Evolutionary conservation across 2,329 filamentous ascomycete genomes (phyloP), one percentile per base, ranked within the genome.

Genomic region (Fusarium cicatricum): DNA sequence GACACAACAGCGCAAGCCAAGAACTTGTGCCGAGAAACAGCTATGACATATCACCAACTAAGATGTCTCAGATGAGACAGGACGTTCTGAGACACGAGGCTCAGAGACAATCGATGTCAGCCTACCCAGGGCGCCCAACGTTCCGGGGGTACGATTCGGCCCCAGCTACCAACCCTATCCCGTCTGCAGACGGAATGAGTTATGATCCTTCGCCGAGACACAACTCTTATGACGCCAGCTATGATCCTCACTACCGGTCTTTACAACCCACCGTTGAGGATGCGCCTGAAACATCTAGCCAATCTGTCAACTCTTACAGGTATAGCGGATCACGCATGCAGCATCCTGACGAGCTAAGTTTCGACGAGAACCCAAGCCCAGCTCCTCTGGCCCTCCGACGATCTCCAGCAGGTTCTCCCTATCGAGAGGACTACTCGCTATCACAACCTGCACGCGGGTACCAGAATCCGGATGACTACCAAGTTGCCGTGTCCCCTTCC

Each of bases 261-360:
- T 81, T 85, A 82, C 85, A 87, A 64, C 84, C 82, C 3, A 87
- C 82, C 7, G 85, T 86, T 6, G 87, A 89, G 67, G 86, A 89
- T 59, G 84, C 81, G 6, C 85, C 86, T 4, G 85, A 87, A 42
- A 81, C 82, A 1, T 76, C 78, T 1, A 63, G 62, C 4, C 55
- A 52, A 8, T 50, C 62, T 4, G 64, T 71, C 7, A 70, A 74
- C n/a, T 58, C 67, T 8, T 58, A 64, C 40, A 48, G 67, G 23
- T 66, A 70, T 14, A 66, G 61, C 43, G 62, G 49, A 15, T 58
- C 64, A 32, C 64, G 66, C 36, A 54, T 66, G 40, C 60, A 63
- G 23, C 60, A 67, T 28, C 62, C 64, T n/a, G 75, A 79, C 19
- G 77, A 80, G 41, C 59, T 69, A 44, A 74, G 71, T 3, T 81